Conservation (phyloP, 1,139 yeast species). For the Yamadazyma conglobata region DNA sequence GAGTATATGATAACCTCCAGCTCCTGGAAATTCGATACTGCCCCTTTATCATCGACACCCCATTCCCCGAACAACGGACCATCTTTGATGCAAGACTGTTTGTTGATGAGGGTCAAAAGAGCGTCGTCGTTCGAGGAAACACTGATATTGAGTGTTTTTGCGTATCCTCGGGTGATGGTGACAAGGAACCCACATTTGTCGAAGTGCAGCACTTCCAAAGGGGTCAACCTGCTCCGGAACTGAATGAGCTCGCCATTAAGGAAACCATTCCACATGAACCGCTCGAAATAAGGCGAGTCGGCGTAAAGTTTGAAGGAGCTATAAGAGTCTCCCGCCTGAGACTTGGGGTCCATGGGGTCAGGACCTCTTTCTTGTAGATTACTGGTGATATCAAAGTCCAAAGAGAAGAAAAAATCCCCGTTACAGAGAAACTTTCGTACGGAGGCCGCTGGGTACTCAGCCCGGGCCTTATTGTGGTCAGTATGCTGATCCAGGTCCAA, state of each 20-base stretch:
- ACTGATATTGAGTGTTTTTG: conserved; percentile 52
- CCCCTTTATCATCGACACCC: conserved; percentile 72
- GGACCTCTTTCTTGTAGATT: conserved; percentile 55
- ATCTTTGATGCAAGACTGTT: conserved; percentile 58
- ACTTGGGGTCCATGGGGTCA: background rate
- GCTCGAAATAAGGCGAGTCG: conserved; percentile 46
- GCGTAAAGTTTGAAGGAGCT: conserved; percentile 34
- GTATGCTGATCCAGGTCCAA: conserved; percentile 2
- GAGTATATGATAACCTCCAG: conserved; percentile 61
- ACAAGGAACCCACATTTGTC: conserved; percentile 58
- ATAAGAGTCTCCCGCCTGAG: conserved; percentile 1
- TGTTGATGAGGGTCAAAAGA: conserved; percentile 60
- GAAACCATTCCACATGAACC: conserved; percentile 65
- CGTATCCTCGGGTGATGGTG: conserved; percentile 64
- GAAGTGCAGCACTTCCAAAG: conserved; percentile 45
- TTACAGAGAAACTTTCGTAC: conserved; percentile 53
- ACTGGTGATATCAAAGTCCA: conserved; percentile 62
- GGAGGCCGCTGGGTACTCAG: conserved; percentile 58
- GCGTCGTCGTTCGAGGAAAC: conserved; percentile 34
- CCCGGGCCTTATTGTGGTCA: conserved; percentile 10
- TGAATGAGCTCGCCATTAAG: conserved; percentile 56
- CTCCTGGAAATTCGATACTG: conserved; percentile 63
- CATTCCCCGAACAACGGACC: conserved; percentile 64
- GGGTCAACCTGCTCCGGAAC: conserved; percentile 54
- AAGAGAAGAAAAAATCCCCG: conserved; percentile 66